These are phyloP conservation scores for Alternaria gansuensis DNA, from an alignment of 2,329 filamentous ascomycete genomes.

Conservation along the genomic window DNA sequence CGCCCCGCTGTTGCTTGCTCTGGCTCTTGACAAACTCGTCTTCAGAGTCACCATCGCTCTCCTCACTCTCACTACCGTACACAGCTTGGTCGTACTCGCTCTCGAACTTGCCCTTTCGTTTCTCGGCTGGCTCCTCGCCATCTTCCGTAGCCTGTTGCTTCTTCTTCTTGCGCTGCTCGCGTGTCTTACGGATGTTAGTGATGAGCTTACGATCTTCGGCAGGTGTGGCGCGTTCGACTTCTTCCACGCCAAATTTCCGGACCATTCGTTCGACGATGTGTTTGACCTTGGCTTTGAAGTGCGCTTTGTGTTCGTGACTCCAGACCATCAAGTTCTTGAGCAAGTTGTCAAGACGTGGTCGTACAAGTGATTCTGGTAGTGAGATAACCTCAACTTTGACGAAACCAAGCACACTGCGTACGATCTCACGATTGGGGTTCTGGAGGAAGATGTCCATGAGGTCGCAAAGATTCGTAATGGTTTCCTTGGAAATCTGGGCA, in stretches of 20 bases:
- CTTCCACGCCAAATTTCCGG: conserved; percentile 83
- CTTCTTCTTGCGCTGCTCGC: conserved; percentile 89
- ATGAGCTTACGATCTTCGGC: conserved; percentile 90
- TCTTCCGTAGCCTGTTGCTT: conserved; percentile 73
- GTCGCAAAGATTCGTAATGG: conserved; percentile 84
- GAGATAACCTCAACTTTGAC: conserved; percentile 95
- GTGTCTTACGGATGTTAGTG: conserved; percentile 92
- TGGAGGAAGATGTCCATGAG: conserved; percentile 97
- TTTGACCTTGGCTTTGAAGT: conserved; percentile 97
- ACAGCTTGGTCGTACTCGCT: conserved; percentile 97
- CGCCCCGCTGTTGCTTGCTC: conserved; percentile 42
- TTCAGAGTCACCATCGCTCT: conserved; percentile 59
- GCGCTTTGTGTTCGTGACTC: conserved; percentile 97
- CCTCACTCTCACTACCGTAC: conserved; percentile 72
- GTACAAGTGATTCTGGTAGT: conserved; percentile 79
- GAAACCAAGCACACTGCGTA: conserved; percentile 92
- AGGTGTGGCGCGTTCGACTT: conserved; percentile 81
- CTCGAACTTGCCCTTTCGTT: conserved; percentile 73
- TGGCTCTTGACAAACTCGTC: conserved; percentile 50
- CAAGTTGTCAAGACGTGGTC: conserved; percentile 76
- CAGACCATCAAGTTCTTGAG: conserved; percentile 93
- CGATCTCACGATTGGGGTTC: conserved; percentile 95
- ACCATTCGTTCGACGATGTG: conserved; percentile 96
- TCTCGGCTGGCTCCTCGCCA: conserved; percentile 56
- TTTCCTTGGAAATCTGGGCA: conserved; percentile 70